These are phyloP conservation scores for Beauveria varroae DNA, from an alignment of 2,329 filamentous ascomycete species.

Conservation along the genomic window DNA sequence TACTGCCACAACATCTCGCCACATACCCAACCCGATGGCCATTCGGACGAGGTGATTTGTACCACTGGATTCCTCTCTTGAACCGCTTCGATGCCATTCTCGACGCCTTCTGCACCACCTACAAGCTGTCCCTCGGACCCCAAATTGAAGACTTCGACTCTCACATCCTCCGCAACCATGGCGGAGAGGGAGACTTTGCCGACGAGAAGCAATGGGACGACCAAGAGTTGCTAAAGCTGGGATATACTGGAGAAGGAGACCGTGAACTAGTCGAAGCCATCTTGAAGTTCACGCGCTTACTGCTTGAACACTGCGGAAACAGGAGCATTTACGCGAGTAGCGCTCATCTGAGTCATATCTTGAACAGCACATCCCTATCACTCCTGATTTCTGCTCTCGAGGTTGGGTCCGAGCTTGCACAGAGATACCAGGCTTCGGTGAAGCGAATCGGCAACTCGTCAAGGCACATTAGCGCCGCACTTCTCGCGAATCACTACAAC, in stretches of 20 bases:
- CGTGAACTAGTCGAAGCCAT: constrained; percentile 70
- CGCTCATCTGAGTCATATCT: constrained; percentile 75
- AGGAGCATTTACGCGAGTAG: constrained; percentile 95
- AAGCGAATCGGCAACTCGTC: constrained; percentile 63
- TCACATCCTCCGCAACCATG: constrained; percentile 54
- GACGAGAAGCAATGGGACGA: constrained; percentile 38
- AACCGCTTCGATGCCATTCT: constrained; percentile 90
- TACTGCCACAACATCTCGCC: constrained; percentile 68
- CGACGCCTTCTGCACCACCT: constrained; percentile 71
- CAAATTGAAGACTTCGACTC: constrained; percentile 70
- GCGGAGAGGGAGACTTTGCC: constrained; percentile 42
- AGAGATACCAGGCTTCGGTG: constrained; percentile 85
- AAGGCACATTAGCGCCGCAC: constrained; percentile 59
- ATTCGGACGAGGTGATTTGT: constrained; percentile 89
- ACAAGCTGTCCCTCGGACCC: constrained; percentile 71
- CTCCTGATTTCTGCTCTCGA: constrained; percentile 73
- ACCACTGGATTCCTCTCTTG: constrained; percentile 93
- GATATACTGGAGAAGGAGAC: constrained; percentile 70
- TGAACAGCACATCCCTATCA: constrained; percentile 77
- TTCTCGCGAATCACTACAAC: constrained; percentile 80
- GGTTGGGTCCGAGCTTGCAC: constrained; percentile 77
- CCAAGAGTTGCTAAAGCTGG: constrained; percentile 46
- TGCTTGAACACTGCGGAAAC: constrained; percentile 94
- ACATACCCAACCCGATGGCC: constrained; percentile 87
- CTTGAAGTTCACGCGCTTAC: constrained; percentile 75